Conservation (phyloP, 176 grass and related monocot species). For the Stipa capillata region DNA sequence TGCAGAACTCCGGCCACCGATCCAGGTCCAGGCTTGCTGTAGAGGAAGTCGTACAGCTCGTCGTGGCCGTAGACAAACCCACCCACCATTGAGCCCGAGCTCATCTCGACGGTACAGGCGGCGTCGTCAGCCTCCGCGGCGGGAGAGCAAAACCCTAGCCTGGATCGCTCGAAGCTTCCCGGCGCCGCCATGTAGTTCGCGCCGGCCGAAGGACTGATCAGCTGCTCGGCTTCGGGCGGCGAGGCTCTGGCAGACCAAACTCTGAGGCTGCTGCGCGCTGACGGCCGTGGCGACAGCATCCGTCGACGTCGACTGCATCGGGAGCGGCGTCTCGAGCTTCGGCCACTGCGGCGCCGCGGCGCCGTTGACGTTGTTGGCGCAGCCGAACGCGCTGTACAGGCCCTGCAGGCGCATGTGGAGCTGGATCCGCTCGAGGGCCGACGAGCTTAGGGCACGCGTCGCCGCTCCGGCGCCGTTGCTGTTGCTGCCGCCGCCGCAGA, state of each 20-base stretch:
- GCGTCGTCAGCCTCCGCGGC: constrained; percentile 11
- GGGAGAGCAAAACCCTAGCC: constrained; percentile 43
- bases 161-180: constrained; percentile 37
- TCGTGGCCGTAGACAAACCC: constrained; percentile 24
- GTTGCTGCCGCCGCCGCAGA: background rate
- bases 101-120: background rate
- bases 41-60: constrained; percentile 46
- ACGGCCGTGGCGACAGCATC: constrained; percentile 17
- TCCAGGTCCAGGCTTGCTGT: constrained; percentile 30
- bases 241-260: constrained; percentile 15
- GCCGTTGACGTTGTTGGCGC: background rate
- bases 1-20: constrained; percentile 9
- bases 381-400: constrained; percentile 42
- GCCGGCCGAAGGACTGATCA: background rate
- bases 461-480: background rate
- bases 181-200: constrained; percentile 33
- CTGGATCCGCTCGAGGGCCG: constrained; percentile 80
- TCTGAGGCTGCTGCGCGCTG: background rate
- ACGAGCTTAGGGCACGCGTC: constrained; percentile 64
- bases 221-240: background rate
- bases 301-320: too few relatives aligned
- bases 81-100: constrained; percentile 4
- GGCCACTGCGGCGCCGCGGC: constrained; percentile 30
- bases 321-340: constrained; percentile 36
- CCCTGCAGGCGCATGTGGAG: constrained; percentile 92